Evolutionary conservation across 345 rosid genomes (phyloP).

Genomic region (Zanthoxylum bungeanum): DNA sequence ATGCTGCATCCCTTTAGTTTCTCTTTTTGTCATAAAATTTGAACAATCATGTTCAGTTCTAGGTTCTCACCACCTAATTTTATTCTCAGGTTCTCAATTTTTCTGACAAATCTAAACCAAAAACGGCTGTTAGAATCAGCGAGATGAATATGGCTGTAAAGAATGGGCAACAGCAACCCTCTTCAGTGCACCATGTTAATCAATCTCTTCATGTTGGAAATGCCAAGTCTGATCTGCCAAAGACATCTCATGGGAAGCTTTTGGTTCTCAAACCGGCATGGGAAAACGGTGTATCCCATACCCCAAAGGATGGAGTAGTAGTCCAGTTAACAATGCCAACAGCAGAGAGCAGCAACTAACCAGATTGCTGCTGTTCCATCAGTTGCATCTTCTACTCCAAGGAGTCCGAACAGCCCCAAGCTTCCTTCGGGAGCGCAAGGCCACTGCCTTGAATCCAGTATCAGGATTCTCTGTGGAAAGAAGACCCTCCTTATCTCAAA

Average conservation of each 20-base stretch:
- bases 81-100: constrained; percentile 50
- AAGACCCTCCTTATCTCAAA: constrained; percentile 58
- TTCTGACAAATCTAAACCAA: constrained; percentile 72
- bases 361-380: constrained; percentile 38
- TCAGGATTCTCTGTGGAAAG: constrained; percentile 61
- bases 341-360: constrained; percentile 37
- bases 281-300: constrained; percentile 62
- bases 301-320: constrained; percentile 56
- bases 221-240: constrained; percentile 52
- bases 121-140: constrained; percentile 39
- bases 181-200: constrained; percentile 37
- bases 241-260: constrained; percentile 61
- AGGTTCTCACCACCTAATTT: neutral
- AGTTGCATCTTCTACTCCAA: constrained; percentile 42
- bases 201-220: constrained; percentile 53
- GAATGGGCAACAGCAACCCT: constrained; percentile 54
- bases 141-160: constrained; percentile 51
- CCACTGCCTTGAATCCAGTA: constrained; percentile 29
- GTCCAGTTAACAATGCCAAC: constrained; percentile 43
- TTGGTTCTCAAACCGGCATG: constrained; percentile 78
- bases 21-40: neutral
- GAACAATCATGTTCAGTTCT: neutral
- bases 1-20: neutral
- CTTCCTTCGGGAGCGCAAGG: constrained; percentile 45
- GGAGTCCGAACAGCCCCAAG: constrained; percentile 52